A percentile compares a stretch with the other conserved stretches of the same genome.
Conservation (phyloP, 495 filamentous ascomycete species). For the Penicillium bovifimosum region DNA sequence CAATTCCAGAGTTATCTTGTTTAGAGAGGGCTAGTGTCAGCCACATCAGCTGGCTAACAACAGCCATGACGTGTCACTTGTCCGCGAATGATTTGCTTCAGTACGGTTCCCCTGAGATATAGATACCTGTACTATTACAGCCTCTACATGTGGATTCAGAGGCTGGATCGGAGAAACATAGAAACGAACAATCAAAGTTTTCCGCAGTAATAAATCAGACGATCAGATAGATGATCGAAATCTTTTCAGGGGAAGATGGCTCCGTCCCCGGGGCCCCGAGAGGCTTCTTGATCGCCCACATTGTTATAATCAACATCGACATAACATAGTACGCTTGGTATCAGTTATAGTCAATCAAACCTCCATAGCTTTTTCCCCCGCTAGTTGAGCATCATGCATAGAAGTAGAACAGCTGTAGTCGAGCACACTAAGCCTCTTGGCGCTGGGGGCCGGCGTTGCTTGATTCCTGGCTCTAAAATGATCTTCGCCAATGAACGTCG, state of each 20-base stretch:
- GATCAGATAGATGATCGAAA: neutral
- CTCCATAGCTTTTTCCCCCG: neutral
- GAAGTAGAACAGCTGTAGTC: neutral
- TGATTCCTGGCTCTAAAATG: neutral
- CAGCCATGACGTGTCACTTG: conserved; percentile 1
- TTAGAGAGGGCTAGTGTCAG: neutral
- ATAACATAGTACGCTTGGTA: no score
- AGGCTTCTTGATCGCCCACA: no score
- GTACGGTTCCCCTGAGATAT: no score
- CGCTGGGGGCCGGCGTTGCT: neutral
- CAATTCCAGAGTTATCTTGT: neutral
- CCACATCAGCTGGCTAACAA: neutral
- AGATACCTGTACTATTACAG: neutral
- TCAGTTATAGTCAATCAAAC: no score
- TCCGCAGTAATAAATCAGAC: neutral
- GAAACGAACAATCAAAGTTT: neutral
- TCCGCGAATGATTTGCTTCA: no score
- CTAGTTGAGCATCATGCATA: neutral
- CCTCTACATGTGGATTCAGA: no score
- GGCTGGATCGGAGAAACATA: neutral
- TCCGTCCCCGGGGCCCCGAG: neutral
- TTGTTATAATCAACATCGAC: no score
- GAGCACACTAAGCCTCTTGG: conserved; percentile 1
- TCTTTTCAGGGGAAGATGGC: neutral
- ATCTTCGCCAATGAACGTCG: neutral